A percentile compares a stretch with the other conserved stretches of the same genome.
Evolutionary conservation across 163 green algal genomes (phyloP).

Genomic region (Scenedesmus sp.): DNA sequence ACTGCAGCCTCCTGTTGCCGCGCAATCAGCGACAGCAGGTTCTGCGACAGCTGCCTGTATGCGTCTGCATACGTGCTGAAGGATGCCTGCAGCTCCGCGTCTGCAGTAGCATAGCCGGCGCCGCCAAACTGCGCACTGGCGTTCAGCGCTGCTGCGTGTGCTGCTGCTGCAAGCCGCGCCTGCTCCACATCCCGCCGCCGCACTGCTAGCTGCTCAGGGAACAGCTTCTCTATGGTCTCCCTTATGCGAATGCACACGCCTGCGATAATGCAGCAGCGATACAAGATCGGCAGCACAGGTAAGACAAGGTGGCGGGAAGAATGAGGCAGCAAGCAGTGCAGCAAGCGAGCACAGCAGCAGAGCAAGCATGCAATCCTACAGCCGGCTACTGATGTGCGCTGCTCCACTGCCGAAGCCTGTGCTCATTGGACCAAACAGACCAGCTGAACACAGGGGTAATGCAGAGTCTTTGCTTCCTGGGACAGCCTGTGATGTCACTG

Average conservation of each 20-base stretch:
- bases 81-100: constrained; percentile 4
- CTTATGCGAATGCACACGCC: constrained; percentile 58
- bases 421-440: background rate
- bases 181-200: constrained; percentile 42
- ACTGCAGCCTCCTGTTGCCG: constrained; percentile 7
- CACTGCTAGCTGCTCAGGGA: constrained; percentile 56
- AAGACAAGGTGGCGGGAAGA: background rate
- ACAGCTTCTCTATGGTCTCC: constrained; percentile 61
- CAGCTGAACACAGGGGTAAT: background rate
- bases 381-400: background rate
- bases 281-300: background rate
- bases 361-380: background rate
- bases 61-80: constrained; percentile 36
- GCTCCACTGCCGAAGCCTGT: background rate
- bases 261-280: background rate
- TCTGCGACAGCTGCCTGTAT: constrained; percentile 39
- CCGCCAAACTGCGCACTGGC: background rate
- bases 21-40: constrained; percentile 34
- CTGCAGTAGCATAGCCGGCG: background rate
- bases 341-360: background rate
- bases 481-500: background rate
- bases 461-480: background rate
- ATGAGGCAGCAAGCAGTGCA: background rate
- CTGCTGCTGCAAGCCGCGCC: constrained; percentile 7
- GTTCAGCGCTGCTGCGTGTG: constrained; percentile 5